phyloP scores from a whole-genome alignment of 2,329 filamentous ascomycete genomes.

The Aspergillus sp. region DNA sequence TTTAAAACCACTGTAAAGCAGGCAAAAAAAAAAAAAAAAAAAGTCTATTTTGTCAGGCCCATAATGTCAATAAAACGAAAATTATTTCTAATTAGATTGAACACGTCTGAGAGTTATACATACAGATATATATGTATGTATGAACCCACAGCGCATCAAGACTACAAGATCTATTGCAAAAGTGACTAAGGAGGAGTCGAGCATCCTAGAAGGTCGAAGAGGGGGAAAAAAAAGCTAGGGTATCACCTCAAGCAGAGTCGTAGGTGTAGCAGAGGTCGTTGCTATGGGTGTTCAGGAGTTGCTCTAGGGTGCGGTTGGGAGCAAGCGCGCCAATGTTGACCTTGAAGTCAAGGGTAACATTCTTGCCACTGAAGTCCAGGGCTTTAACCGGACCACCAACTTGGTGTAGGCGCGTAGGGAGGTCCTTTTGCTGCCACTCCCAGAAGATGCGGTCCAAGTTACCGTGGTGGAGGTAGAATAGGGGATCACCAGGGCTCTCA shows the following conservation, averaged over 20 bases:
- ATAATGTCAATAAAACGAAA: neutral
- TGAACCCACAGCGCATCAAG: neutral
- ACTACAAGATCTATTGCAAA: neutral
- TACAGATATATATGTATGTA: neutral
- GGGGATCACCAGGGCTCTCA: constrained; percentile 26
- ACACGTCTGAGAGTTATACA: neutral
- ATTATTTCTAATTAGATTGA: neutral
- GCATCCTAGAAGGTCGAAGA: neutral
- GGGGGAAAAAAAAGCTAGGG: neutral
- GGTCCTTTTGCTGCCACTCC: constrained; percentile 33
- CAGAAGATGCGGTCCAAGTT: constrained; percentile 39
- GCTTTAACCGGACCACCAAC: constrained; percentile 36
- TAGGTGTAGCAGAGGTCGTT: constrained; percentile 13
- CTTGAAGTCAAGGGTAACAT: constrained; percentile 17
- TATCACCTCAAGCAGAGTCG: neutral
- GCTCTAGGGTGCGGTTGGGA: constrained; percentile 11
- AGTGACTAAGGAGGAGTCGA: neutral
- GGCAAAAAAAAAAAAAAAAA: too few species aligned
- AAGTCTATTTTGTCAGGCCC: too few species aligned
- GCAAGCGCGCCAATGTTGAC: constrained; percentile 19
- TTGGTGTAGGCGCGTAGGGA: constrained; percentile 30
- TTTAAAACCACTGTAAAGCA: too few species aligned
- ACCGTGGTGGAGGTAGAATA: constrained; percentile 41
- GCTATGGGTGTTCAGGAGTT: constrained; percentile 12
- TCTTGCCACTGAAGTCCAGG: constrained; percentile 15